Conservation (phyloP, 1,284 basidiomycete genomes). For the Serendipita sp. region DNA sequence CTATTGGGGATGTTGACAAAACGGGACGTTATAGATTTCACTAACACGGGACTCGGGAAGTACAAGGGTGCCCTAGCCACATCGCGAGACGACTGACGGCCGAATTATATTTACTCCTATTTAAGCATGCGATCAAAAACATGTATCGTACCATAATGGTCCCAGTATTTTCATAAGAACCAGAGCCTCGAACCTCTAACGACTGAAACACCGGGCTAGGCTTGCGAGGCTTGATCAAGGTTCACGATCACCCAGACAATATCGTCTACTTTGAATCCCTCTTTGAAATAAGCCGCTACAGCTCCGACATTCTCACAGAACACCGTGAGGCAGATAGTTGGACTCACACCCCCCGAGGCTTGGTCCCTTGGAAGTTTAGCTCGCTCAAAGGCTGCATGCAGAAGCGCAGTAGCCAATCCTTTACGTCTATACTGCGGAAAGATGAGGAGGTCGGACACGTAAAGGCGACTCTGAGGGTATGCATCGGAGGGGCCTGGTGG, state of each 20-base stretch:
- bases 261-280: not conserved
- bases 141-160: too few relatives aligned
- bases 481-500: not conserved
- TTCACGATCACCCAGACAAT: not conserved
- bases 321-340: not conserved
- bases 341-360: too few relatives aligned
- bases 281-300: not conserved
- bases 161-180: too few relatives aligned
- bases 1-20: constrained; percentile 54
- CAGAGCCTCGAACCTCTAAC: too few relatives aligned
- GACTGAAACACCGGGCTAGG: too few relatives aligned
- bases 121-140: too few relatives aligned
- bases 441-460: not conserved
- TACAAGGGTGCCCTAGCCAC: not conserved
- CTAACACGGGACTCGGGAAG: not conserved
- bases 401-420: not conserved
- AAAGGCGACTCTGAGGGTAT: not conserved
- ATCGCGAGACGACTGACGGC: too few relatives aligned
- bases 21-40: constrained; percentile 38
- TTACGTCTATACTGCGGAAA: not conserved
- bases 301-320: not conserved
- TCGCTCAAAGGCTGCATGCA: not conserved
- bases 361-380: too few relatives aligned
- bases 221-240: too few relatives aligned
- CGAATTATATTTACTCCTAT: too few relatives aligned